Base-by-base conservation (phyloP, 1,284 basidiomycete genomes). In the Ustilago hordei region DNA sequence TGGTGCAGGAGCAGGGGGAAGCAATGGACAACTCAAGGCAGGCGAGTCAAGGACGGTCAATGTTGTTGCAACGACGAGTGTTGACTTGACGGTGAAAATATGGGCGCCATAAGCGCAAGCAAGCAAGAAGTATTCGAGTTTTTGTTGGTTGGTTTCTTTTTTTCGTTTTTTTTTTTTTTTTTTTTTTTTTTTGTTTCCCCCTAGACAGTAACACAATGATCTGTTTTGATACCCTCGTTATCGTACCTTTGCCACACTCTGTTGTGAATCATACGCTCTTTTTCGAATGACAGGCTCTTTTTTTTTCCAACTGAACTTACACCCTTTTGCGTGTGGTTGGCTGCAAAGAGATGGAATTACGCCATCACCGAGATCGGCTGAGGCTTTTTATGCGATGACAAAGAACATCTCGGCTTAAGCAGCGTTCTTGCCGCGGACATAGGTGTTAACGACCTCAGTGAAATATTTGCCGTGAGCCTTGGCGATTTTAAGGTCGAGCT, bases 31-130 rank as follows among this genome's bases (percentile, higher is more conserved):
- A 61, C 17, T 28, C 43, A 55, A 50, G 31, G 17, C 48, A 59
- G 45, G 47, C 52, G 71, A 78, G 23, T 55, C 63, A 8, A 66
- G 75, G n/a, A 75, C 79, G 3, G 80, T 86, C 54, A 86, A 86
- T 50, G 84, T 85, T 6, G 81, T 86, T 2, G 84, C 81, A 2
- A 85, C 84, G 7, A 78, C 77, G 13, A 79, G 80, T 38, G 82
- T 83, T 34, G 84, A 86, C 59, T 66, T 82, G 11, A 73, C 52
- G 31, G 60, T 85, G 45, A 78, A 79, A 43, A 70, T 86, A 48
- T 86, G 84, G 84, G 72, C 82, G 23, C 84, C 84, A 3, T 85
- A 66, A 53, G 47, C 2, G 17, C 19, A 4, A 23, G 36, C 35
- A n/a, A 38, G n/a, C 19, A 39, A 28, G 3, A 28, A 28, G 23